Base-by-base conservation (phyloP, 768 basidiomycete genomes). In the Coprinopsis strossmayeri region DNA sequence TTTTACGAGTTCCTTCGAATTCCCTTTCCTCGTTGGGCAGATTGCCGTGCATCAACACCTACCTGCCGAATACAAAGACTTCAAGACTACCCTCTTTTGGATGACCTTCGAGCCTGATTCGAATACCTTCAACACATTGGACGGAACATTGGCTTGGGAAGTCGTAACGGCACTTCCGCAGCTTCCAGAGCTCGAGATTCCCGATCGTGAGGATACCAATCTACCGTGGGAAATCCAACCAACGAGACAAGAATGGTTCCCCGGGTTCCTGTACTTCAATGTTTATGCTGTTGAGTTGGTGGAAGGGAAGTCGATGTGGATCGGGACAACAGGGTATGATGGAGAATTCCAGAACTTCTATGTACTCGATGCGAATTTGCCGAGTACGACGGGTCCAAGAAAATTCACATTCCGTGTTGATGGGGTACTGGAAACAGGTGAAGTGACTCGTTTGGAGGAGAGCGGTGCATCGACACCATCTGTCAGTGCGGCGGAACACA, bases 251-350 rank as follows among this genome's bases (percentile, higher is more conserved):
- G 18, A 44, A 15, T 76, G 73, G 67, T 75, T 78, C 58, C 78
- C 79, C 3, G 57, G 59, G 0, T 82, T 82, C 55, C 46, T 73
- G 10, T 88, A 86, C 59, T 85, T 78, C 65, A 87, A 87, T 53
- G 59, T 89, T 30, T 89, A 87, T 54, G 76, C 67, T 3, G 7
- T n/a, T 3, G 17, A 23, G 23, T 4, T 45, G 5, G 4, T n/a
- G 4, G 27, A 45, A 25, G 18, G 43, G 4, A 27, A 28, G 5
- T 30, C 43, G 10, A 45, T 18, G 4, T 45, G 43, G 43, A 45
- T 45, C 4, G 43, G 43, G n/a, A 45, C 43, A 13, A 45, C 43
- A 5, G 43, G 43, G 12, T 32, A 10, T n/a, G 43, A 32, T 13
- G 43, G 43, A 4, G n/a, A 45, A 12, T 28, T 13, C 4, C 3